phyloP scores from a whole-genome alignment of 129 eudicot genomes.

The Tanacetum coccineum region DNA sequence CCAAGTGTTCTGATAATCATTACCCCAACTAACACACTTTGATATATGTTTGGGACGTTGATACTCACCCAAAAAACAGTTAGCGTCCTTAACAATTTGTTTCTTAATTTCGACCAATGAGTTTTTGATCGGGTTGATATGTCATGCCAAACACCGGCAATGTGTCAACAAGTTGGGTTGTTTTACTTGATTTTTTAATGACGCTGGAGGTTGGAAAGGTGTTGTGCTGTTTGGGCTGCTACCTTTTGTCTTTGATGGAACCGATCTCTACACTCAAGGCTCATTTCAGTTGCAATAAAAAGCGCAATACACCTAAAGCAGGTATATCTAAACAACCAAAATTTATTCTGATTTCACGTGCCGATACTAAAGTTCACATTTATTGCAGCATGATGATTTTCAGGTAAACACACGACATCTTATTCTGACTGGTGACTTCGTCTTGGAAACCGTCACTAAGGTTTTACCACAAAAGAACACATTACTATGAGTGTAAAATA shows the following conservation, averaged over 20 bases:
- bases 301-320: no score
- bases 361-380: background rate
- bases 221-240: no score
- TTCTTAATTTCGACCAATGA: no score
- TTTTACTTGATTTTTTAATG: background rate
- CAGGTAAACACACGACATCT: slow-evolving; percentile 61
- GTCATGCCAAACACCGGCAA: no score
- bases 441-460: slow-evolving; percentile 68
- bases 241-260: slow-evolving; percentile 79
- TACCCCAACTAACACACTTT: no score
- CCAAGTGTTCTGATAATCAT: no score
- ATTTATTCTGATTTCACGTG: background rate
- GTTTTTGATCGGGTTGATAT: no score
- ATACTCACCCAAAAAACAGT: no score
- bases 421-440: slow-evolving; percentile 62
- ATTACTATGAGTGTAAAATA: no score
- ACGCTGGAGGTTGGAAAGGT: slow-evolving; percentile 31
- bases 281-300: slow-evolving; percentile 59
- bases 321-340: background rate
- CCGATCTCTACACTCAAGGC: slow-evolving; percentile 70
- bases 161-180: no score
- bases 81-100: no score
- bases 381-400: slow-evolving; percentile 61
- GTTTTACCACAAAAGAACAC: slow-evolving; percentile 76
- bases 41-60: no score